phyloP scores from a whole-genome alignment of 129 eudicot genomes.

The Calendula officinalis region DNA sequence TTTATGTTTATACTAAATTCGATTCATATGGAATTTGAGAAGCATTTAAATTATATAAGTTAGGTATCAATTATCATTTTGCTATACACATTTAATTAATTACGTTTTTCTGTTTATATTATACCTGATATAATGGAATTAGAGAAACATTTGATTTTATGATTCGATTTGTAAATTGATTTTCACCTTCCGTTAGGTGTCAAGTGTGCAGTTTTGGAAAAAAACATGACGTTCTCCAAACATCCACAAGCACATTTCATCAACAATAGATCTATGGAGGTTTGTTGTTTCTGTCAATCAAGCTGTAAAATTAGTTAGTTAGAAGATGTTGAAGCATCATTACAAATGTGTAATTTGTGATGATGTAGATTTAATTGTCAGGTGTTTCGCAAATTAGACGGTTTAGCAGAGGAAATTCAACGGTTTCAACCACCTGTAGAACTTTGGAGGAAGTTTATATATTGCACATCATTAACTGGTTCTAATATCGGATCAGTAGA shows the following conservation, averaged over 20 bases:
- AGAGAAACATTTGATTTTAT: no score
- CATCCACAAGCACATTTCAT: conserved; percentile 99
- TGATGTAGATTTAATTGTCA: conserved; percentile 52
- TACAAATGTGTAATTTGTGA: conserved; percentile 28
- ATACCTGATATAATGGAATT: no score
- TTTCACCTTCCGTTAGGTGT: conserved; percentile 49
- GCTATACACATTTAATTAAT: no score
- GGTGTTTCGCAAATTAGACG: conserved; percentile 86
- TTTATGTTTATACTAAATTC: no score
- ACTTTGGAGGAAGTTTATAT: conserved; percentile 89
- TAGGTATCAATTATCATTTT: no score
- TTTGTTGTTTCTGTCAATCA: conserved; percentile 29
- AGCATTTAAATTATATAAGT: conserved; percentile 11
- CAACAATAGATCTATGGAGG: conserved; percentile 98
- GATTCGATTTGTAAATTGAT: neutral
- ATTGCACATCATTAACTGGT: conserved; percentile 89
- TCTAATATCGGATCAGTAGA: conserved; percentile 79
- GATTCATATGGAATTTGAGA: neutral
- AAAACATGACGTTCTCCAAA: conserved; percentile 55
- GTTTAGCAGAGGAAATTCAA: conserved; percentile 76
- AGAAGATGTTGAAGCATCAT: conserved; percentile 9
- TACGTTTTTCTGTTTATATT: no score
- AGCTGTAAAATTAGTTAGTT: conserved; percentile 12
- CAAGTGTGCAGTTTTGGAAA: conserved; percentile 84
- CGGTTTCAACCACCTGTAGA: conserved; percentile 90